Percentiles rank a stretch among this genome's conserved stretches.
These are phyloP conservation scores for Apiotrichum domesticum DNA, from an alignment of 1,284 basidiomycete genomes.

Conservation along the genomic window DNA sequence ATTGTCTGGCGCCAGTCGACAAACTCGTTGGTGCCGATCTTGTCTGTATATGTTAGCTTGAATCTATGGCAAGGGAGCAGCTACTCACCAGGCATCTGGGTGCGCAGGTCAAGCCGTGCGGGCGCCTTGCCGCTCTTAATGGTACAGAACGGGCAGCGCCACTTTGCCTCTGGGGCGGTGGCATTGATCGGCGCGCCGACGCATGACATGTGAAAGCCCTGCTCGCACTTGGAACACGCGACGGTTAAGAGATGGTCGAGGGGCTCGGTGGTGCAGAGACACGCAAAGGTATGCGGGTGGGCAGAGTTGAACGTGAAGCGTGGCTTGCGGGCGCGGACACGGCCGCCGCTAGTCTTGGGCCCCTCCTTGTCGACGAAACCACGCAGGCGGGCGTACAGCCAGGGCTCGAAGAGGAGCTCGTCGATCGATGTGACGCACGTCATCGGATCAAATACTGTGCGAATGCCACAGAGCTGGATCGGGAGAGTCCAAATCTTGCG, in stretches of 20 bases:
- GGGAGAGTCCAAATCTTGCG: constrained; percentile 38
- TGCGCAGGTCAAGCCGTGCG: constrained; percentile 27
- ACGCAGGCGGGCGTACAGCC: constrained; percentile 30
- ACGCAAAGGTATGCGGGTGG: constrained; percentile 22
- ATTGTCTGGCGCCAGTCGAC: constrained; percentile 39
- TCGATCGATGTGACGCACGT: constrained; percentile 2
- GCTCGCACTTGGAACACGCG: constrained; percentile 34
- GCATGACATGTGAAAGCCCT: constrained; percentile 39
- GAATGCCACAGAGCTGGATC: constrained; percentile 26
- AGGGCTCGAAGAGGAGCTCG: constrained; percentile 26
- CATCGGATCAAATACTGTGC: not conserved
- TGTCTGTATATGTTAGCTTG: constrained; percentile 11
- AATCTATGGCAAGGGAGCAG: no score
- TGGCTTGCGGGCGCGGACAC: constrained; percentile 26
- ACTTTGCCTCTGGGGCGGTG: constrained; percentile 11
- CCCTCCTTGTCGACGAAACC: constrained; percentile 14
- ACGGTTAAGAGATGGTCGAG: constrained; percentile 24
- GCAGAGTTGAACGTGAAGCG: constrained; percentile 26
- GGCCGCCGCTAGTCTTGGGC: not conserved
- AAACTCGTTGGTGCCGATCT: constrained; percentile 32
- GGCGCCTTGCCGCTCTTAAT: constrained; percentile 35
- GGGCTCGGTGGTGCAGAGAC: constrained; percentile 31
- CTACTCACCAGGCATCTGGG: constrained; percentile 24
- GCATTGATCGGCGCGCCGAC: constrained; percentile 26
- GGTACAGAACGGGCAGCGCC: constrained; percentile 43